Evolutionary conservation across 306 rosid genomes (phyloP).

Genomic region (Macrotyloma uniflorum): DNA sequence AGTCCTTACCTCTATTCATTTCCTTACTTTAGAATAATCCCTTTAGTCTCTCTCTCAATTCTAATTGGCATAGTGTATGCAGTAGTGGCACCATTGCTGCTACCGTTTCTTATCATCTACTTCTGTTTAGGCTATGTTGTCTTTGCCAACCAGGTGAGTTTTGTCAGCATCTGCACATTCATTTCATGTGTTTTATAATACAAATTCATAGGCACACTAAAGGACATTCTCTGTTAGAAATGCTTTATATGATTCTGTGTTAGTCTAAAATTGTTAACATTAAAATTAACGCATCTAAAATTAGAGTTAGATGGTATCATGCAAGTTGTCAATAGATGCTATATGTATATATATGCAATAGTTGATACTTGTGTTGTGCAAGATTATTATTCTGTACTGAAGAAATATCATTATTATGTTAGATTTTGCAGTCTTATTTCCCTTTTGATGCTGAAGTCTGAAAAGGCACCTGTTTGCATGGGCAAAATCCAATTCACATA

Average conservation of each 20-base stretch:
- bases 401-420: neutral
- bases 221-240: neutral
- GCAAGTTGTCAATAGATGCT: neutral
- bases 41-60: conserved; percentile 68
- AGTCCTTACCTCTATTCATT: conserved; percentile 76
- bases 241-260: neutral
- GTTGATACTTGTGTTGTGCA: neutral
- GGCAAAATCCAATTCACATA: neutral
- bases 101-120: conserved; percentile 83
- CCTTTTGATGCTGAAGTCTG: neutral
- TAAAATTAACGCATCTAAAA: neutral
- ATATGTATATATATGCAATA: neutral
- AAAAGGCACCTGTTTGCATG: neutral
- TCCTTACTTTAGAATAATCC: conserved; percentile 78
- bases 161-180: neutral
- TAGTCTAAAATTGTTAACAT: neutral
- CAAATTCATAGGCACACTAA: neutral
- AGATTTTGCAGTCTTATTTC: neutral
- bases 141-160: conserved; percentile 58
- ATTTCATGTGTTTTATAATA: neutral
- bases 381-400: neutral
- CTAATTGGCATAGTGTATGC: conserved; percentile 88
- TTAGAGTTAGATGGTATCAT: neutral
- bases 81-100: conserved; percentile 80
- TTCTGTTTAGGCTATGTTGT: conserved; percentile 90